These are phyloP conservation scores for Didymosphaeria variabile DNA, from an alignment of 2,329 filamentous ascomycete species.

Conservation along the genomic window DNA sequence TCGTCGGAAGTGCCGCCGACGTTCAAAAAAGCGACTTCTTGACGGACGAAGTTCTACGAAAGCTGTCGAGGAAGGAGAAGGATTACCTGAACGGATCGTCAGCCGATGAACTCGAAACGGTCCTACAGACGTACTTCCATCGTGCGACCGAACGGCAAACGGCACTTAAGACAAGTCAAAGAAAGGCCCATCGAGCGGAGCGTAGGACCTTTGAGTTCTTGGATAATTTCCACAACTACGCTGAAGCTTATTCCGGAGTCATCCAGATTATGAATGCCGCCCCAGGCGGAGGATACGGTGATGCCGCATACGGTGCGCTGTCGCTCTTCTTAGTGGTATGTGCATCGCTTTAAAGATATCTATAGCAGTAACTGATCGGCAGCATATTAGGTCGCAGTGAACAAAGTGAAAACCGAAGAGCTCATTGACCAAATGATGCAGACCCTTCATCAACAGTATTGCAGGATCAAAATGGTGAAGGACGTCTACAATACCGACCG, in stretches of 20 bases:
- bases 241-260: constrained; percentile 20
- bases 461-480: constrained; percentile 18
- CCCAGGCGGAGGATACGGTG: constrained; percentile 14
- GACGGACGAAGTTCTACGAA: not conserved
- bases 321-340: constrained; percentile 19
- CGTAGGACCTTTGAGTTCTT: constrained; percentile 12
- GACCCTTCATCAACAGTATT: constrained; percentile 18
- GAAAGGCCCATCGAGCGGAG: not conserved
- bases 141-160: not conserved
- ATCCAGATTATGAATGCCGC: constrained; percentile 21
- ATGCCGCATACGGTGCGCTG: constrained; percentile 21
- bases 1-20: not conserved
- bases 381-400: constrained; percentile 13
- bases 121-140: not conserved
- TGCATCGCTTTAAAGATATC: not conserved
- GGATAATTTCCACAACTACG: constrained; percentile 18
- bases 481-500: constrained; percentile 12
- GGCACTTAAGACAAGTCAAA: not conserved
- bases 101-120: not conserved
- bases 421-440: constrained; percentile 18
- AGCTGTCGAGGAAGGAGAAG: not conserved
- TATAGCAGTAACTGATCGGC: not conserved
- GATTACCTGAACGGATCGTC: not conserved
- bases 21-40: not conserved
- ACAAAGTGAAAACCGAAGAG: constrained; percentile 20